Evolutionary conservation across 176 grass and related monocot species (phyloP), one percentile per base, ranked within the genome.

Genomic region (Hsuehochloa calcarea): DNA sequence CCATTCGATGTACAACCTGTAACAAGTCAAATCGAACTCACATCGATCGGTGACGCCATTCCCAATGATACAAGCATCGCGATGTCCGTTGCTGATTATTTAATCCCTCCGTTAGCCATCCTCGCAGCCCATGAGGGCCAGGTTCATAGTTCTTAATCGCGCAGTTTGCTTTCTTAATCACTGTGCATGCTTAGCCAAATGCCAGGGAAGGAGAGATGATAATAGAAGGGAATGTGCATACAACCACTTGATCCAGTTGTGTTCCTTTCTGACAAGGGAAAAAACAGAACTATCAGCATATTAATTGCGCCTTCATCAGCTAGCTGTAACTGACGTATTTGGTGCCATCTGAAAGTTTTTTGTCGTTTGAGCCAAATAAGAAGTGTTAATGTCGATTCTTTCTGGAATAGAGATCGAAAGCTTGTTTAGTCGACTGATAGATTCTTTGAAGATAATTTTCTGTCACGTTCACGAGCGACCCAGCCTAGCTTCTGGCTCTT

Each of bases 171-270:
- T 46, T 41, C 65, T n/a, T 64, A 55, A 78, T 8, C 46, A 12
- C 5, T 20, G 16, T 13, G 3, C 61, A 26, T 78, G 1, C 51
- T 44, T 50, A 16, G 51, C 69, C 72, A 15, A 44, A 64, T 19
- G 35, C 17, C 55, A 43, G 17, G 46, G 27, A 49, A 29, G 25
- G 9, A 70, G 44, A 2, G 25, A 25, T 6, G 55, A 58, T 50
- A 27, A 26, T 29, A 62, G 59, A 62, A 62, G 23, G 23, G 59
- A 62, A 62, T 65, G 52, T 81, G 7, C 71, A 16, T 37, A 69
- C 72, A 45, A 10, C 85, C 49, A 73, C 19, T 80, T 62, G 85
- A 31, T 80, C 75, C 17, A 84, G 40, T 87, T 80, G 89, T 9
- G 23, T 41, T 15, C 7, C 66, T 3, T 67, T 27, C 80, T 12